phyloP scores from a whole-genome alignment of 2,329 filamentous ascomycete species.

The Herpotrichia juniperi region DNA sequence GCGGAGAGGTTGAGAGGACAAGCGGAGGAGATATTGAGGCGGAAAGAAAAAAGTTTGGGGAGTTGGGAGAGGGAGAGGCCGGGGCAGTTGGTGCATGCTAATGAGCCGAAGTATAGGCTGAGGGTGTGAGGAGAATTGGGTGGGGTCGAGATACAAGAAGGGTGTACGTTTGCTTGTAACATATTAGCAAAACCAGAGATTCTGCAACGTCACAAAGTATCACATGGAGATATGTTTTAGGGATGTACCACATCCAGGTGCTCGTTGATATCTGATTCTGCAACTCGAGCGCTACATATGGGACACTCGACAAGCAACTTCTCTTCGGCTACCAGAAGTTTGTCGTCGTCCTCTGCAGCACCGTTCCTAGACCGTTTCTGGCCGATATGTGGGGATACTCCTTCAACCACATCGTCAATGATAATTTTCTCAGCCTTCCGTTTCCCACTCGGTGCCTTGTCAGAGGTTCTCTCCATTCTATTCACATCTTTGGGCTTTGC shows the following conservation, averaged over 20 bases:
- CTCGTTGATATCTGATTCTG: conserved; percentile 44
- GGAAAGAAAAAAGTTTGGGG: conserved; percentile 4
- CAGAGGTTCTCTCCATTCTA: conserved; percentile 15
- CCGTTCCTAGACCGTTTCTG: conserved; percentile 26
- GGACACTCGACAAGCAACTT: conserved; percentile 44
- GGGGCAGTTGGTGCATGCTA: neutral
- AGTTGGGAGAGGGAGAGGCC: conserved; percentile 1
- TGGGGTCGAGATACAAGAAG: neutral
- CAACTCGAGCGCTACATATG: conserved; percentile 41
- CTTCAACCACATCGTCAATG: conserved; percentile 6
- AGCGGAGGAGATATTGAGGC: conserved; percentile 30
- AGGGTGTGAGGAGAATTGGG: conserved; percentile 4
- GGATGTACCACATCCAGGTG: conserved; percentile 46
- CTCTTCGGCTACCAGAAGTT: conserved; percentile 17
- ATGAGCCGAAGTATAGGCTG: conserved; percentile 7
- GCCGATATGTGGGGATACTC: conserved; percentile 5
- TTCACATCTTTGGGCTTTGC: conserved; percentile 8
- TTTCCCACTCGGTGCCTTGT: conserved; percentile 7
- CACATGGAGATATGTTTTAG: neutral
- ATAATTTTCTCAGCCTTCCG: conserved; percentile 14
- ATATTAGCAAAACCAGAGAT: neutral
- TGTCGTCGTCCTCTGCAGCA: conserved; percentile 13
- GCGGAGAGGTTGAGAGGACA: conserved; percentile 30
- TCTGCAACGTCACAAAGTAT: too few relatives aligned
- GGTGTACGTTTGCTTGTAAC: conserved; percentile 1